Evolutionary conservation across 192 early-diverging fungal genomes (phyloP).

Genomic region (Backusella luteola): DNA sequence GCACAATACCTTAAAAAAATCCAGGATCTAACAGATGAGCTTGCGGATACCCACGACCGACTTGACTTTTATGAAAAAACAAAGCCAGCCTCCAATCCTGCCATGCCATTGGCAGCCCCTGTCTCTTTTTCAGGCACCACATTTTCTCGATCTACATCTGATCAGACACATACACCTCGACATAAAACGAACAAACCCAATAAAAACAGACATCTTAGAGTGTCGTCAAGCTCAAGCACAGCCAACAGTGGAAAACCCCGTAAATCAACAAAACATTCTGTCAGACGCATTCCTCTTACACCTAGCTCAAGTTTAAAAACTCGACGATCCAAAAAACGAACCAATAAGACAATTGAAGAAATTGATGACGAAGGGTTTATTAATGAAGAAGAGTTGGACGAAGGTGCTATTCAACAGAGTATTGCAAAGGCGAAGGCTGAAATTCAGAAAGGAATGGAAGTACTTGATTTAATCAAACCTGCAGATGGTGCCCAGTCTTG

Average conservation of each 20-base stretch:
- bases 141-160: background rate
- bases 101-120: background rate
- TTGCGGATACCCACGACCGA: constrained; percentile 36
- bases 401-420: constrained; percentile 29
- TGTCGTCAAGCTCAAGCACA: constrained; percentile 10
- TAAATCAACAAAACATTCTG: background rate
- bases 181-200: background rate
- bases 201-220: background rate
- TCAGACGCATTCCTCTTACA: background rate
- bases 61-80: constrained; percentile 22
- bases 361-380: background rate
- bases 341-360: background rate
- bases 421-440: constrained; percentile 37
- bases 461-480: constrained; percentile 30
- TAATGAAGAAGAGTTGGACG: background rate
- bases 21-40: constrained; percentile 31
- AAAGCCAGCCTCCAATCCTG: background rate
- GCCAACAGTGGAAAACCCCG: background rate
- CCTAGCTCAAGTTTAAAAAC: constrained; percentile 11
- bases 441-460: constrained; percentile 37
- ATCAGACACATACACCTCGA: background rate
- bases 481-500: constrained; percentile 21
- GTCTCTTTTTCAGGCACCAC: constrained; percentile 16
- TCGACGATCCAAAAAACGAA: background rate
- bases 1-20: constrained; percentile 37